These are phyloP conservation scores for Tolypocladium cylindrosporum DNA, from an alignment of 2,329 filamentous ascomycete species.

Conservation along the genomic window DNA sequence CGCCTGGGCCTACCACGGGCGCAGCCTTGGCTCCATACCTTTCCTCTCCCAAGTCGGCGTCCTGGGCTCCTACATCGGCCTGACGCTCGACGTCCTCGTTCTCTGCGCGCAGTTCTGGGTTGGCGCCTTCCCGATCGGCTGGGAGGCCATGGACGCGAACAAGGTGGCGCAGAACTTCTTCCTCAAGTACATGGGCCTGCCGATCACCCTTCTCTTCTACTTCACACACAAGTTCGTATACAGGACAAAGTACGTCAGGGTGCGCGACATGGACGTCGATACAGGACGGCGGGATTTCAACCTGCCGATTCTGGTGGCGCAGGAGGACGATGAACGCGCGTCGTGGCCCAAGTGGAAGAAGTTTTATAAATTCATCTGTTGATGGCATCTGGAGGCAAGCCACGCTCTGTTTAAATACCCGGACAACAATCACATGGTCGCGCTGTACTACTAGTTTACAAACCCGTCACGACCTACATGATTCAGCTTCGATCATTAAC, in stretches of 20 bases:
- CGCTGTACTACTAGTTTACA: too few species aligned
- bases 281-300: conserved; percentile 83
- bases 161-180: conserved; percentile 60
- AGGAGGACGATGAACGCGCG: conserved; percentile 66
- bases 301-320: conserved; percentile 63
- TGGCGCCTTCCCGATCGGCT: conserved; percentile 65
- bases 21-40: conserved; percentile 63
- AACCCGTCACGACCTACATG: too few species aligned
- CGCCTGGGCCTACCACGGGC: conserved; percentile 64
- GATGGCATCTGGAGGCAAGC: not conserved
- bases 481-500: too few species aligned
- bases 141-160: conserved; percentile 28
- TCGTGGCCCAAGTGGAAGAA: conserved; percentile 70
- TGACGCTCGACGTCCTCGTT: conserved; percentile 65
- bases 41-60: conserved; percentile 74
- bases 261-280: conserved; percentile 72
- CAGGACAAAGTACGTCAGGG: conserved; percentile 55
- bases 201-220: conserved; percentile 61
- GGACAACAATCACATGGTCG: too few species aligned
- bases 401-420: too few species aligned
- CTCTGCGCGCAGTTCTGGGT: conserved; percentile 83
- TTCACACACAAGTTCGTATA: conserved; percentile 66
- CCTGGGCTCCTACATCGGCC: conserved; percentile 69
- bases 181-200: conserved; percentile 58
- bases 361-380: conserved; percentile 65